Percentiles rank a stretch among this genome's conserved stretches.
Evolutionary conservation across 1,284 basidiomycete genomes (phyloP).

Genomic region (Ustilago crameri): DNA sequence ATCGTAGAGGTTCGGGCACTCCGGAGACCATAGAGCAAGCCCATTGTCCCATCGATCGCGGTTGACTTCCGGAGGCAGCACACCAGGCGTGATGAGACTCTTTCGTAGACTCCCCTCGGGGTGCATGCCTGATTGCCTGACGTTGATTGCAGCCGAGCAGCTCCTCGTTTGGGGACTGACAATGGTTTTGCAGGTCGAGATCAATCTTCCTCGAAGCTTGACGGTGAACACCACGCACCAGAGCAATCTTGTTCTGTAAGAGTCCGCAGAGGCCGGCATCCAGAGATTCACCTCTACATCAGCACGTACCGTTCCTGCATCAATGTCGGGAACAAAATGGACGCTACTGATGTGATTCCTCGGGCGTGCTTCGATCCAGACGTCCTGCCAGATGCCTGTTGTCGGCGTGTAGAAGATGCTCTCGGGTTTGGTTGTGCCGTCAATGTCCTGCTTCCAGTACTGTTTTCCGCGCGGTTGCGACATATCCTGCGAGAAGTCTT

Average conservation of each 20-base stretch:
- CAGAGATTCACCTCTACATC: conserved; percentile 25
- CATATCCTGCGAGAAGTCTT: conserved; percentile 40
- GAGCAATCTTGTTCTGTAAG: neutral
- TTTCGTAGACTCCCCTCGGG: conserved; percentile 18
- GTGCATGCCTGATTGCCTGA: conserved; percentile 18
- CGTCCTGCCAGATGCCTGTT: conserved; percentile 52
- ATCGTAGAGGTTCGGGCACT: conserved; percentile 44
- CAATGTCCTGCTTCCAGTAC: conserved; percentile 44
- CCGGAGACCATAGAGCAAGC: conserved; percentile 48
- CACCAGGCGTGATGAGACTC: conserved; percentile 12
- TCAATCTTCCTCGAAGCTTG: conserved; percentile 7
- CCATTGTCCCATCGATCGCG: conserved; percentile 50
- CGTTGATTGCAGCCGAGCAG: conserved; percentile 26
- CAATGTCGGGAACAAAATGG: conserved; percentile 36
- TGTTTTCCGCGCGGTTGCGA: conserved; percentile 50
- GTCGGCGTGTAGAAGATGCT: conserved; percentile 54
- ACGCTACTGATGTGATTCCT: conserved; percentile 20
- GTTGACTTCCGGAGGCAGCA: conserved; percentile 35
- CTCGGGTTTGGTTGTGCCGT: conserved; percentile 23
- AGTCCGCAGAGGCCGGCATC: neutral
- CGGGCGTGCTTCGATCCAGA: conserved; percentile 39
- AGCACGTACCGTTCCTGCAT: conserved; percentile 41
- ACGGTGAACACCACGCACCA: conserved; percentile 11
- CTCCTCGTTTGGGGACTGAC: conserved; percentile 20
- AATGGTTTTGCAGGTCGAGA: conserved; percentile 2